Base-by-base conservation (phyloP, 2,329 filamentous ascomycete genomes). In the Ophiostoma himal-ulmi region DNA sequence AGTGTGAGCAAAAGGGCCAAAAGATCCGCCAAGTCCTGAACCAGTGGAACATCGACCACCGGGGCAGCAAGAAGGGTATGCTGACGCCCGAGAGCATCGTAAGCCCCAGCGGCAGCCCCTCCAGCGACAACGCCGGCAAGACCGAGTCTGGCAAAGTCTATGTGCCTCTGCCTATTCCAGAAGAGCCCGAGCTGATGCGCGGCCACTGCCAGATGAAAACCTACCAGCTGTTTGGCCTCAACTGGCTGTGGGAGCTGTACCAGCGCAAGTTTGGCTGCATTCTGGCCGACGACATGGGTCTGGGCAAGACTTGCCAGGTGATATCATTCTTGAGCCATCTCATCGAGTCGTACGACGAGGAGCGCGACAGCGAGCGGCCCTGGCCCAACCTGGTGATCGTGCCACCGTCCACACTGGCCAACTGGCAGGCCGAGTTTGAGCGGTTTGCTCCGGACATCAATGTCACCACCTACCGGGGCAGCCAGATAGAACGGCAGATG, bases 221-320 rank as follows among this genome's bases (percentile, higher is more conserved):
- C 48, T 98, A 97, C 76, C 95, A 99, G 78, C 82, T 98, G 26
- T 93, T 96, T 39, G 95, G 95, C 4, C 85, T 99, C 68, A 98
- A 98, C 77, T 99, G 95, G 95, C 86, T 99, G 76, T 88, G 89
- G 70, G 81, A 98, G 65, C 84, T 99, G 17, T 96, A 93, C 81
- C 85, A 89, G 69, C 89, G 91, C 71, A 85, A 89, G 37, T 86
- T 96, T 68, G 94, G 92, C 65, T 94, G 93, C 73, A 98, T 99
- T 70, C 83, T 99, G 22, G 95, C 95, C 1, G 95, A 99, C 77
- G 95, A 99, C 77, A 99, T 99, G 95, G 95, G 92, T 68, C 83
- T 94, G 57, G 95, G 95, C 65, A 99, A 99, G 83, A 99, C 95
- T 0, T 97, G 93, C 75, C 94, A 99, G 77, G 93, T 98, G 73